Evolutionary conservation across 768 basidiomycete species (phyloP).

Genomic region (Podaxis sp.): DNA sequence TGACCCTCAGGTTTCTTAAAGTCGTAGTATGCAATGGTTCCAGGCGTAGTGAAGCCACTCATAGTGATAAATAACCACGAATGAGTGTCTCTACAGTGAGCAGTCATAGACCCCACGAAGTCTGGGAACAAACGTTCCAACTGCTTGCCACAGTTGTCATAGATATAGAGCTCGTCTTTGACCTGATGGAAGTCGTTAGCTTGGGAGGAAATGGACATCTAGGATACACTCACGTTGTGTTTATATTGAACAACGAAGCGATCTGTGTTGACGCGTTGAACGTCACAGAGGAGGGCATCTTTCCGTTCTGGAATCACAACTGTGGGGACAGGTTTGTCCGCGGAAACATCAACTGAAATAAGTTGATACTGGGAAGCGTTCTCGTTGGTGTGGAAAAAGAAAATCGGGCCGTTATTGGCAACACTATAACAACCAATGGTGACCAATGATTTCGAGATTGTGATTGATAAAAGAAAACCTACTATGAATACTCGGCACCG

Average conservation of each 20-base stretch:
- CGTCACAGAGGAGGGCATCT: conserved; percentile 48
- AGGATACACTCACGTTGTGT: conserved; percentile 51
- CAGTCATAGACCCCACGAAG: conserved; percentile 60
- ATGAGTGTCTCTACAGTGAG: conserved; percentile 48
- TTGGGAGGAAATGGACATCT: background rate
- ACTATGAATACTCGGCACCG: conserved; percentile 64
- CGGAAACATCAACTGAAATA: conserved; percentile 57
- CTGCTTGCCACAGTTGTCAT: conserved; percentile 48
- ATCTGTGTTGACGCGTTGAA: conserved; percentile 45
- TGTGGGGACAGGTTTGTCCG: conserved; percentile 36
- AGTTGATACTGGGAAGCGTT: conserved; percentile 65
- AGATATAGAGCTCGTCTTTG: conserved; percentile 75
- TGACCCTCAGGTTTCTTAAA: conserved; percentile 48
- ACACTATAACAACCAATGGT: conserved; percentile 36
- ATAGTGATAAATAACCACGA: conserved; percentile 61
- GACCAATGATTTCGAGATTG: background rate
- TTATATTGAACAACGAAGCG: conserved; percentile 63
- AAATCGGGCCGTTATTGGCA: conserved; percentile 54
- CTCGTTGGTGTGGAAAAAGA: conserved; percentile 64
- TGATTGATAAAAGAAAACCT: conserved; percentile 22
- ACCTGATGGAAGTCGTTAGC: conserved; percentile 39
- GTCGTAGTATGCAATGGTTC: conserved; percentile 59
- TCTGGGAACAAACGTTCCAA: conserved; percentile 55
- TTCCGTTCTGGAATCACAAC: conserved; percentile 68
- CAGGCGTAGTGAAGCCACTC: conserved; percentile 70